Evolutionary conservation across 2,329 filamentous ascomycete genomes (phyloP).

Genomic region (Aureobasidium sp.): DNA sequence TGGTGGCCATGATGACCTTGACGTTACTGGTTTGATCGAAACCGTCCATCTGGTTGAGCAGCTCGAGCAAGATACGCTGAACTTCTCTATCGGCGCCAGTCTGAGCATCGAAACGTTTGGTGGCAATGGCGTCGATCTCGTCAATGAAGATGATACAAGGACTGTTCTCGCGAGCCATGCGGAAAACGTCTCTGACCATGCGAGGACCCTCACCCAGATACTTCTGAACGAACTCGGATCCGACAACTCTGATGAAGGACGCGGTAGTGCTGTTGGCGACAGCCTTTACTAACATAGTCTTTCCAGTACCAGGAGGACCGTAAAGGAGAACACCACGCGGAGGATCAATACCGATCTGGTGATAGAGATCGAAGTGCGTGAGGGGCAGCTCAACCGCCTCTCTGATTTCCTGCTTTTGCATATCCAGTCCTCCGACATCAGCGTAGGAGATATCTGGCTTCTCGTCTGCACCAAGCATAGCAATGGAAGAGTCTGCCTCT

Average conservation of each 20-base stretch:
- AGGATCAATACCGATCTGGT: slow-evolving; percentile 98
- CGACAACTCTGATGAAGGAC: slow-evolving; percentile 96
- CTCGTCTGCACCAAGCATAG: slow-evolving; percentile 93
- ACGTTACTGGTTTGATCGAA: slow-evolving; percentile 99
- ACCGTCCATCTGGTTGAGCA: slow-evolving; percentile 99
- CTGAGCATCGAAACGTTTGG: slow-evolving; percentile 98
- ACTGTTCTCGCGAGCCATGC: slow-evolving; percentile 97
- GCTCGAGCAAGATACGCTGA: slow-evolving; percentile 92
- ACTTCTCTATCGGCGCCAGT: slow-evolving; percentile 97
- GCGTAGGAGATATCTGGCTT: slow-evolving; percentile 98
- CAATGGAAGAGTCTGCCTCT: slow-evolving; percentile 96
- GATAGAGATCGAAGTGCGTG: slow-evolving; percentile 97
- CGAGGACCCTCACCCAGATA: slow-evolving; percentile 95
- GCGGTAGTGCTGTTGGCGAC: slow-evolving; percentile 97
- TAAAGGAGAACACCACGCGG: slow-evolving; percentile 94
- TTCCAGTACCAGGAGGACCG: slow-evolving; percentile 89
- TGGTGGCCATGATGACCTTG: slow-evolving; percentile 99
- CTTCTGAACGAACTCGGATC: slow-evolving; percentile 98
- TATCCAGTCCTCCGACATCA: slow-evolving; percentile 93
- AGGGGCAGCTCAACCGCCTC: slow-evolving; percentile 95
- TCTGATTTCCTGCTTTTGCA: slow-evolving; percentile 99
- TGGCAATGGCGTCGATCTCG: slow-evolving; percentile 97
- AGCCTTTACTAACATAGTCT: slow-evolving; percentile 97
- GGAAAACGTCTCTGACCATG: slow-evolving; percentile 98
- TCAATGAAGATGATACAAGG: slow-evolving; percentile 99